Evolutionary conservation across 2,329 filamentous ascomycete species (phyloP), one percentile per base, ranked within the genome.

Genomic region (Diaporthe sp.): DNA sequence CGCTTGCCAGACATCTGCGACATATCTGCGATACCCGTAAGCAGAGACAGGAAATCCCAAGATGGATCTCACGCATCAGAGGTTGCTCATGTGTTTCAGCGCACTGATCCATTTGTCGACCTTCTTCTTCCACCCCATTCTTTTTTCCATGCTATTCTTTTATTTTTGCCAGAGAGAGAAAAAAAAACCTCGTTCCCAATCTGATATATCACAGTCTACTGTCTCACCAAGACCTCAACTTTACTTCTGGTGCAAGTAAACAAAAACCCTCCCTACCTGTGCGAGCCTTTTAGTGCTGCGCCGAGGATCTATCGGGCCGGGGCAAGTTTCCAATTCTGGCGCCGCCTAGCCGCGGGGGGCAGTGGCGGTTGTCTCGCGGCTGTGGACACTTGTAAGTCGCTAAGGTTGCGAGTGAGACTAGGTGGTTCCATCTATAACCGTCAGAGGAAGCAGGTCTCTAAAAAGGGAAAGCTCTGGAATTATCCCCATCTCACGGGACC

Each of bases 401-500:
- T 47, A 65, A 30, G 39, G 25, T 17, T 65, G 17, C 32, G 17
- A 25, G 22, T 25, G 27, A 50, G 27, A 50, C 44, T 30, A 30
- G 59, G 27, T 19, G 19, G 6, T 42, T 47, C 59, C n/a, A n/a
- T n/a, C n/a, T n/a, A n/a, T n/a, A n/a, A n/a, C n/a, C n/a, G n/a
- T n/a, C n/a, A n/a, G n/a, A n/a, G n/a, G n/a, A n/a, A n/a, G n/a
- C n/a, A n/a, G n/a, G n/a, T n/a, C n/a, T n/a, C n/a, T n/a, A n/a
- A n/a, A n/a, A n/a, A n/a, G n/a, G n/a, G n/a, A n/a, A n/a, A n/a
- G n/a, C n/a, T n/a, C n/a, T n/a, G n/a, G n/a, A n/a, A n/a, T n/a
- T n/a, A n/a, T n/a, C n/a, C n/a, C 44, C n/a, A 66, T 19, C 25
- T 50, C 63, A 68, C 63, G 63, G 47, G 63, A 68, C 47, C 63